phyloP scores from a whole-genome alignment of 441 rosid genomes.

The Lepidium campestre region DNA sequence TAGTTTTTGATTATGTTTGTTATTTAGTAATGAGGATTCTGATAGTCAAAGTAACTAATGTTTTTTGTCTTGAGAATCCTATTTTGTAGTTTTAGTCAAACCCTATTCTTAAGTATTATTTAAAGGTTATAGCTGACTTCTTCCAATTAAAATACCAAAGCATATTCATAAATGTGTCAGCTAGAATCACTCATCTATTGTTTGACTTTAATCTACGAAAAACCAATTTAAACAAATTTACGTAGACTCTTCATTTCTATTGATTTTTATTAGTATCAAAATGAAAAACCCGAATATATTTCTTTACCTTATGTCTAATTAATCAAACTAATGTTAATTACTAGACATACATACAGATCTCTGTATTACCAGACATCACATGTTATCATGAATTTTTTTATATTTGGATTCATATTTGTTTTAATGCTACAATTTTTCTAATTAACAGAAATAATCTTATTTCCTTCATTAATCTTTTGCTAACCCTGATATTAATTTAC shows the following conservation, averaged over 20 bases:
- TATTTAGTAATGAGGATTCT: background rate
- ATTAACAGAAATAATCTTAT: no score
- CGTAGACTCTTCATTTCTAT: background rate
- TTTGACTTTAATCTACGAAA: background rate
- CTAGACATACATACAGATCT: no score
- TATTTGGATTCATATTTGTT: no score
- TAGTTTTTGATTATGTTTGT: background rate
- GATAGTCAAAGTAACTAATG: background rate
- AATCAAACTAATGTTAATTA: background rate
- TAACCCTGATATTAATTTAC: no score
- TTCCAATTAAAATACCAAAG: background rate
- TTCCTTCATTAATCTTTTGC: no score
- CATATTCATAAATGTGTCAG: background rate
- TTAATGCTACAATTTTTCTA: no score
- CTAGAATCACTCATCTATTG: background rate
- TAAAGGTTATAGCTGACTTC: slow-evolving; percentile 19
- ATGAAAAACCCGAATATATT: no score
- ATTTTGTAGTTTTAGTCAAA: slow-evolving; percentile 10
- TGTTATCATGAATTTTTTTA: no score
- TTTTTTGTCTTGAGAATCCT: background rate
- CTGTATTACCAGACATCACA: no score
- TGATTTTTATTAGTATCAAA: background rate
- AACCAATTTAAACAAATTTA: background rate
- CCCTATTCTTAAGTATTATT: slow-evolving; percentile 3
- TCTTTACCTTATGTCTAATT: no score